Conservation (phyloP, 306 rosid species). For the Carpinus fangiana region DNA sequence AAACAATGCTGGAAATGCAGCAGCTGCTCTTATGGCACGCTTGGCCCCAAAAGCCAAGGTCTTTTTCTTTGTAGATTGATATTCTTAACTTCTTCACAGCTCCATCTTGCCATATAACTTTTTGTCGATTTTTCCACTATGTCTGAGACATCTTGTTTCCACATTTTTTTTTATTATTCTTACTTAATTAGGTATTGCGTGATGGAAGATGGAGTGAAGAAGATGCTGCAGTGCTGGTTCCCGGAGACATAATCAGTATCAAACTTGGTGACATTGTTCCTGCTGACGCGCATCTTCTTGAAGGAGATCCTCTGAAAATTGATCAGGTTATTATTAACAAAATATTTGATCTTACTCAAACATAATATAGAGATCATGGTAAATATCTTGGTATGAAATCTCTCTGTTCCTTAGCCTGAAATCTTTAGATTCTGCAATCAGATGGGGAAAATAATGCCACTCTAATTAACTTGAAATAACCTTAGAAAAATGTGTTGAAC, state of each 20-base stretch:
- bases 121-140: neutral
- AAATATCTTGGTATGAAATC: neutral
- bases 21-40: conserved; percentile 67
- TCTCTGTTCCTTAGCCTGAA: neutral
- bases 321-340: conserved; percentile 50
- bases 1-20: conserved; percentile 85
- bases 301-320: conserved; percentile 80
- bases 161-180: neutral
- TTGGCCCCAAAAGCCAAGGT: conserved; percentile 76
- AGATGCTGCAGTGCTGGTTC: conserved; percentile 73
- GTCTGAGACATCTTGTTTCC: neutral
- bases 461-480: neutral
- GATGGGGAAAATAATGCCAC: neutral
- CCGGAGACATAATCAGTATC: conserved; percentile 76
- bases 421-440: neutral
- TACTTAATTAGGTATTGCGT: conserved; percentile 44
- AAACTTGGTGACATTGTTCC: conserved; percentile 80
- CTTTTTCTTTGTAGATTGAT: conserved; percentile 8
- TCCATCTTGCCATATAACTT: neutral
- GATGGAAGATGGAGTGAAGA: conserved; percentile 81
- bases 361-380: neutral
- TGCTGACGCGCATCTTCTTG: conserved; percentile 75
- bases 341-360: neutral
- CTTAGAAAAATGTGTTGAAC: neutral
- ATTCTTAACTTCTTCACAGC: conserved; percentile 3